Percentiles rank a stretch among this genome's conserved stretches.
phyloP scores from a whole-genome alignment of 2,329 filamentous ascomycete species.

The Blastomyces parvus region DNA sequence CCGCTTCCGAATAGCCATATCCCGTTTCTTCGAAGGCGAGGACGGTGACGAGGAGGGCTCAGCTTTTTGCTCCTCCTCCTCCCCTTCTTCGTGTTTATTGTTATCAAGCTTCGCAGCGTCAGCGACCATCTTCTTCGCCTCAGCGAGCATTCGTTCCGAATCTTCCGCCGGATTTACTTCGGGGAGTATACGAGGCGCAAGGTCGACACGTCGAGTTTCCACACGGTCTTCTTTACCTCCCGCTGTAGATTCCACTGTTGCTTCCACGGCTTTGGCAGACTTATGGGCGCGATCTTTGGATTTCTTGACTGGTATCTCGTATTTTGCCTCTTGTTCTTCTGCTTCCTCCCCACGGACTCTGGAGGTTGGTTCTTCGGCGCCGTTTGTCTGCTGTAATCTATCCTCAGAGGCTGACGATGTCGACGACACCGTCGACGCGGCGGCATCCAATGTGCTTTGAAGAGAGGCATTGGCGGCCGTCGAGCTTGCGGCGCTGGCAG shows the following conservation, averaged over 20 bases:
- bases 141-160: slow-evolving; percentile 70
- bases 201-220: slow-evolving; percentile 55
- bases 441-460: slow-evolving; percentile 40
- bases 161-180: slow-evolving; percentile 67
- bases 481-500: slow-evolving; percentile 39
- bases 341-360: slow-evolving; percentile 19
- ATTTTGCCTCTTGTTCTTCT: slow-evolving; percentile 23
- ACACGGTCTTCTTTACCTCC: slow-evolving; percentile 49
- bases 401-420: background rate
- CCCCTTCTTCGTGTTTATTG: slow-evolving; percentile 29
- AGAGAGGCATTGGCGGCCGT: slow-evolving; percentile 41
- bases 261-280: slow-evolving; percentile 52
- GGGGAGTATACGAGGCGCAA: slow-evolving; percentile 57
- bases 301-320: slow-evolving; percentile 9
- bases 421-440: slow-evolving; percentile 19
- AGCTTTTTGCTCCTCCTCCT: background rate
- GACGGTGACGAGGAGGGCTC: background rate
- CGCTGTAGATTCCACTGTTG: slow-evolving; percentile 42
- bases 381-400: slow-evolving; percentile 14
- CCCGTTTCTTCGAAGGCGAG: slow-evolving; percentile 19
- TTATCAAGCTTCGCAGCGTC: slow-evolving; percentile 48
- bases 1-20: slow-evolving; percentile 50
- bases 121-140: slow-evolving; percentile 81
- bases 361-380: slow-evolving; percentile 8
- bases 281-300: slow-evolving; percentile 38